Conservation (phyloP, 2,329 filamentous ascomycete genomes). For the Exophiala aquamarina region DNA sequence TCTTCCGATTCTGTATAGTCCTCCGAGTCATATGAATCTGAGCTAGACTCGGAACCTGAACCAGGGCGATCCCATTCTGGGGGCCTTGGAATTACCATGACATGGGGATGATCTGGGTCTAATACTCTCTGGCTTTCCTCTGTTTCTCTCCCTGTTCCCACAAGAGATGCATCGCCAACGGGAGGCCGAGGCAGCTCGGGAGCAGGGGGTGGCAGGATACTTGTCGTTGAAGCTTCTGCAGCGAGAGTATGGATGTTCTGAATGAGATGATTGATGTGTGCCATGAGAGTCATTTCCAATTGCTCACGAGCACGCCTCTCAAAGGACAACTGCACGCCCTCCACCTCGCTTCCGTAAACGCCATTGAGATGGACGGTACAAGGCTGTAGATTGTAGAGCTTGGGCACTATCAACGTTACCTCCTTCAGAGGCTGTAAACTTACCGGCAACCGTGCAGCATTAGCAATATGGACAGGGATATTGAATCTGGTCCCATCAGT, state of each 20-base stretch:
- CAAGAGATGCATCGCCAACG: neutral
- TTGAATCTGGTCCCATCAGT: slow-evolving; percentile 70
- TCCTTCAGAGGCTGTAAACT: slow-evolving; percentile 63
- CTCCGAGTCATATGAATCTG: slow-evolving; percentile 45
- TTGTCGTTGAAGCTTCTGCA: slow-evolving; percentile 48
- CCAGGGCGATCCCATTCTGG: slow-evolving; percentile 66
- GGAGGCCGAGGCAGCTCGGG: neutral
- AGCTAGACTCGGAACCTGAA: slow-evolving; percentile 39
- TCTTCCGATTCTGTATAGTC: slow-evolving; percentile 41
- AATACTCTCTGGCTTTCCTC: slow-evolving; percentile 6
- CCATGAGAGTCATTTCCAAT: slow-evolving; percentile 65
- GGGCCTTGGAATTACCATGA: slow-evolving; percentile 71
- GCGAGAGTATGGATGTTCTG: slow-evolving; percentile 70
- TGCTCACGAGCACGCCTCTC: slow-evolving; percentile 57
- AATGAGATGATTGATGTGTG: slow-evolving; percentile 71
- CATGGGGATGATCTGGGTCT: slow-evolving; percentile 57
- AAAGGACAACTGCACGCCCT: slow-evolving; percentile 66
- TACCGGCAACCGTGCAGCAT: slow-evolving; percentile 59
- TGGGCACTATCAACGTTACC: slow-evolving; percentile 67
- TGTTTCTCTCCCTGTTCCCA: neutral
- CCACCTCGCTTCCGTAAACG: slow-evolving; percentile 59
- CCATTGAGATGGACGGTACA: slow-evolving; percentile 67
- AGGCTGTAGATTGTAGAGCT: slow-evolving; percentile 69
- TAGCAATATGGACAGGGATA: slow-evolving; percentile 67
- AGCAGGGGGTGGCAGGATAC: slow-evolving; percentile 6